These are phyloP conservation scores for Crithidia thermophila DNA, from an alignment of 208 protist species.

Conservation along the genomic window DNA sequence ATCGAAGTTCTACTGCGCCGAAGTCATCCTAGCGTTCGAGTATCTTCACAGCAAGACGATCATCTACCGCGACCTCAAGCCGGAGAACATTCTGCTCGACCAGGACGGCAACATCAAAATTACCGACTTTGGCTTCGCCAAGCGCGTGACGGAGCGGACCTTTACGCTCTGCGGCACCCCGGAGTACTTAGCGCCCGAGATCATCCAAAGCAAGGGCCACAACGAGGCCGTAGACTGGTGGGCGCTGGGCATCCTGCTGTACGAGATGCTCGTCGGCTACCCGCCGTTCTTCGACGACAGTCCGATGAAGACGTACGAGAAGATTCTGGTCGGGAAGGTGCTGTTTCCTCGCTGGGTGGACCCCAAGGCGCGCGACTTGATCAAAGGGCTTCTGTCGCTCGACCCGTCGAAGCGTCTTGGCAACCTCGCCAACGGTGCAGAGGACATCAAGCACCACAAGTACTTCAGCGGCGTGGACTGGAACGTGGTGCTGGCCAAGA, in stretches of 20 bases:
- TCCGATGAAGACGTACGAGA: conserved; percentile 92
- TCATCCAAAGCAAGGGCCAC: conserved; percentile 87
- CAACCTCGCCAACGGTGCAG: conserved; percentile 80
- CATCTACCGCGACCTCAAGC: conserved; percentile 90
- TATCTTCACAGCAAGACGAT: conserved; percentile 87
- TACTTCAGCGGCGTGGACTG: conserved; percentile 97
- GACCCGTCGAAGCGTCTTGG: conserved; percentile 92
- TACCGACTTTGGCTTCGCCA: conserved; percentile 91
- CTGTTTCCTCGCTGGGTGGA: conserved; percentile 89
- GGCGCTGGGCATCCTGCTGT: conserved; percentile 91
- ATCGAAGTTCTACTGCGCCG: conserved; percentile 94
- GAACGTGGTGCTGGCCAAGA: conserved; percentile 80
- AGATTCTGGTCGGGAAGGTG: conserved; percentile 84
- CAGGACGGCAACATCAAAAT: conserved; percentile 86
- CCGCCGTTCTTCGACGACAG: conserved; percentile 94
- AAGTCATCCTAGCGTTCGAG: conserved; percentile 84
- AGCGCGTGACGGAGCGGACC: conserved; percentile 79
- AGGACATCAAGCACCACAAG: conserved; percentile 97
- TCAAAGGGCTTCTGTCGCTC: conserved; percentile 79
- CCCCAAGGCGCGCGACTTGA: conserved; percentile 79
- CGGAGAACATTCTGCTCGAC: conserved; percentile 89
- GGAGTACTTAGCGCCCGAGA: conserved; percentile 88
- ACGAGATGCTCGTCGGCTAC: conserved; percentile 91
- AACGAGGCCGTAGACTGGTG: conserved; percentile 90
- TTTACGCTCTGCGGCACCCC: conserved; percentile 88